Evolutionary conservation across 176 grass and related monocot species (phyloP), one percentile per base, ranked within the genome.

Genomic region (Bonia amplexicaulis): DNA sequence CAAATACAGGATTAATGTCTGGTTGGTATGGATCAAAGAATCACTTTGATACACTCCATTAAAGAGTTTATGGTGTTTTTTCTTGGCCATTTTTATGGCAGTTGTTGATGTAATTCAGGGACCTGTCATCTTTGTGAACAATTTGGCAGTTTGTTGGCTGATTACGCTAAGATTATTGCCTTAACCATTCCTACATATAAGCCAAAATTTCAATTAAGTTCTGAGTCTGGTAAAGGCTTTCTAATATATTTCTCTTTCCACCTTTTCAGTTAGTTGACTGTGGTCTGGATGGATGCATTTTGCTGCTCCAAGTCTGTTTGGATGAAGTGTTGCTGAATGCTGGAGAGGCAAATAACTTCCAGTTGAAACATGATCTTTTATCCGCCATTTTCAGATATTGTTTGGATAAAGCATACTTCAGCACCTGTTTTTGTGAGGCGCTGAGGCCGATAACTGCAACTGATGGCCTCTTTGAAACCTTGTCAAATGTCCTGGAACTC

Each of bases 311-410:
- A 84, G 78, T 66, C 27, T 91, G 91, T 82, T 84, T 96, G 45
- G 85, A 91, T 79, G 81, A 93, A 80, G 63, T 89, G 25, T 69
- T 88, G 72, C 57, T 85, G 71, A 90, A 59, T 80, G 78, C 73
- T 54, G 79, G 74, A 60, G 89, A 91, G 75, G 42, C 47, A 13
- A 76, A 85, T 19, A 88, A 85, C 39, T 69, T 68, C 31, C 88
- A 80, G 59, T 44, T 74, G 76, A 87, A 84, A 83, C 64, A 73
- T 25, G 79, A 84, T 73, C 55, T 93, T 61, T 64, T 93, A 44
- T 88, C 91, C 19, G 33, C 80, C 31, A 70, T 89, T 76, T 89
- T 97, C 44, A 93, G 85, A 88, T 89, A 91, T 91, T 88, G 92
- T 80, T 71, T 97, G 29, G 85, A 83, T 65, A 93, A 86, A 80